Evolutionary conservation across 2,329 filamentous ascomycete genomes (phyloP), one percentile per base, ranked within the genome.

Genomic region (Ceratocystis diversiconidia): DNA sequence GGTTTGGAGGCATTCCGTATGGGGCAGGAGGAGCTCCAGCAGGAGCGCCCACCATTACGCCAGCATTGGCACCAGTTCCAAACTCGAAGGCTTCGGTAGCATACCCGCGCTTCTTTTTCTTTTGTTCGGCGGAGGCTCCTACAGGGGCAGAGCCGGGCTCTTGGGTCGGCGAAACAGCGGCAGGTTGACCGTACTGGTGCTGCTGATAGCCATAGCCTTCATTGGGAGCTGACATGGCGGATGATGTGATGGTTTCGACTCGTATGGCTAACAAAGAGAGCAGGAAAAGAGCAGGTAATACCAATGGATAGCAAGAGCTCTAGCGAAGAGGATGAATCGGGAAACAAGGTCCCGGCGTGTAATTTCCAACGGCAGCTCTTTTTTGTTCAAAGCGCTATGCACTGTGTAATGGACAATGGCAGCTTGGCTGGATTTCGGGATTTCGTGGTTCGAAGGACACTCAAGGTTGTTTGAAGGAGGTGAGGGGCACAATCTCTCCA

Each of bases 11-110:
- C 62, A 74, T 76, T 73, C 76, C 80, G 75, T 76, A 85, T 70
- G 78, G 78, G 66, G 81, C 83, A 44, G 79, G 83, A 64, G 74
- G 75, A 65, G 74, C 77, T 66, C 68, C 71, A 67, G 70, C 71
- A 69, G 72, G 75, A 72, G 70, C 75, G 65, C 79, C 80, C 41
- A 76, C 82, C 36, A 41, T 41, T 17, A 36, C 55, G 7, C 55
- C 55, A 65, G 88, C 85, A 81, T 97, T 97, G 73, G 89, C 89
- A 71, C 92, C 94, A 62, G 84, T 82, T 62, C 89, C 90, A 71
- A 97, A 94, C 67, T 95, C 92, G 76, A 95, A 99, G 59, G 92
- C 92, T 75, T 95, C 89, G 66, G 90, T 90, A 65, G 94, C 94
- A 79, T 97, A 97, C 66, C 89, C 87, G 79, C 91, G 84, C 83